Base-by-base conservation (phyloP, 257 asterid species). In the Eustoma russellianum region DNA sequence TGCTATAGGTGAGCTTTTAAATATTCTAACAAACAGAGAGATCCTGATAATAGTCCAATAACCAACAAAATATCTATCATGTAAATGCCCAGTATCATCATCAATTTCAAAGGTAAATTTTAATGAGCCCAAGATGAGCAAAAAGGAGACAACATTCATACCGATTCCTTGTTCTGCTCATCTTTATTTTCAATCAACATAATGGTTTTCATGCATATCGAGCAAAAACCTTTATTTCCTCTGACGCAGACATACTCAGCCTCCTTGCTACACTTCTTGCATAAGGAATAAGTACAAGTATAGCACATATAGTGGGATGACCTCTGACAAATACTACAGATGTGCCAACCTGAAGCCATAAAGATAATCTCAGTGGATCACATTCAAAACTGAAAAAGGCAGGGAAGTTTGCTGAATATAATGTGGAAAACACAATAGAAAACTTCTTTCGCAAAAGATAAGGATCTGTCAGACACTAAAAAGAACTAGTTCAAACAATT, bases 301-400 rank as follows among this genome's bases (percentile, higher is more conserved):
- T 85, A 92, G 85, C 99, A 92, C 81, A 73, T 68, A 56, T 77
- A 83, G 57, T 83, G 79, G 33, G 99, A 70, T 52, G 84, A 46
- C 79, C 12, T 92, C 66, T 70, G 74, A 61, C 99, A 92, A 62
- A 69, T 85, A 63, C 90, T 92, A 65, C 99, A 92, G 62, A 92
- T 92, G 77, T 92, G 99, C 99, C 99, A 92, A 65, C 99, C 99
- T 92, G 94, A 65, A 76, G 76, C n/a, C 18, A 18, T 14, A 17
- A 40, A 45, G 41, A 17, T 50, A 52, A 38, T 38, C 30, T 24
- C 43, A 38, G 12, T 7, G 12, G 43, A 38, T 38, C 12, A 11
- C 9, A 38, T 7, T 7, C 12, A 38, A 38, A 8, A 38, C 3
- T 38, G 43, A 38, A 38, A 10, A 38, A 38, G 43, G 8, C 43